Evolutionary conservation across 148 eudicot species (phyloP).

Genomic region (Persicaria tinctoria): DNA sequence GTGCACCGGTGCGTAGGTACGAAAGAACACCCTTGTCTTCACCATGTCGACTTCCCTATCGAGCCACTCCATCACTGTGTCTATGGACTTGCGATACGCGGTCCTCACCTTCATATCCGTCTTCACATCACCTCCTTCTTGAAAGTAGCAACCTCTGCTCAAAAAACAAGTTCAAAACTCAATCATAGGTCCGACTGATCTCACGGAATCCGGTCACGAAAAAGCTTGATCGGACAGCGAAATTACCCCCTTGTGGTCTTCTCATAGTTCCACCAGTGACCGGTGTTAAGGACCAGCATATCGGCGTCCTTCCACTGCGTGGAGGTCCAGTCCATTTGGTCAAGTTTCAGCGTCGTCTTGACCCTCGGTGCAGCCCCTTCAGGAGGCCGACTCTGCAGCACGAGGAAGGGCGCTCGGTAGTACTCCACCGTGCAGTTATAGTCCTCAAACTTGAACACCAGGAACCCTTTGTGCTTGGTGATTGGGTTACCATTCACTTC

Average conservation of each 20-base stretch:
- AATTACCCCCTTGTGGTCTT: slow-evolving; percentile 81
- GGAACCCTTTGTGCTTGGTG: slow-evolving; percentile 85
- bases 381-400: slow-evolving; percentile 71
- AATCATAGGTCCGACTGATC: no score
- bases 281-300: slow-evolving; percentile 66
- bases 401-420: slow-evolving; percentile 86
- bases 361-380: slow-evolving; percentile 33
- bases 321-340: slow-evolving; percentile 77
- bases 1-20: slow-evolving; percentile 90
- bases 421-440: slow-evolving; percentile 86
- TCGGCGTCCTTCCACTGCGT: slow-evolving; percentile 67
- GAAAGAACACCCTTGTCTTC: slow-evolving; percentile 74
- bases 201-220: no score
- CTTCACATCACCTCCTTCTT: slow-evolving; percentile 64
- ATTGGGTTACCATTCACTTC: slow-evolving; percentile 93
- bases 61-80: slow-evolving; percentile 66
- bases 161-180: neutral
- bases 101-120: slow-evolving; percentile 54
- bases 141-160: slow-evolving; percentile 82
- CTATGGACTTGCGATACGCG: slow-evolving; percentile 64
- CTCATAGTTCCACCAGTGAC: slow-evolving; percentile 99
- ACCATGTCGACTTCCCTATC: slow-evolving; percentile 48
- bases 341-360: slow-evolving; percentile 56
- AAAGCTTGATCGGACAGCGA: neutral
- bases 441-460: slow-evolving; percentile 63